These are phyloP conservation scores for Ceratocystis cacaofunesta DNA, from an alignment of 2,329 filamentous ascomycete genomes.

Conservation along the genomic window DNA sequence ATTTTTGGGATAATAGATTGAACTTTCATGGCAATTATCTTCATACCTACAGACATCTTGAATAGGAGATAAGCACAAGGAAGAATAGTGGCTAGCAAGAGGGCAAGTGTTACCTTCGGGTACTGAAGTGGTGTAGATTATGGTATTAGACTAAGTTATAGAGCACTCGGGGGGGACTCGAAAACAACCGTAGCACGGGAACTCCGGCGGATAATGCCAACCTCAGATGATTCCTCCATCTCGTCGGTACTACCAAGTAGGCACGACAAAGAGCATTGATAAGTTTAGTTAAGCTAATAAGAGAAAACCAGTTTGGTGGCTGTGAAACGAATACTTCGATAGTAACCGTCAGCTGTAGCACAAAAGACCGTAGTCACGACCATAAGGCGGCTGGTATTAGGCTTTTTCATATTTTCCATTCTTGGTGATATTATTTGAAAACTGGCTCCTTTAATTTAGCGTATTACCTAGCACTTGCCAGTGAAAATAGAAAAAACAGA, in stretches of 20 bases:
- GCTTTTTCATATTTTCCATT: too few species aligned
- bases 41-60: conserved; percentile 20
- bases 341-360: too few species aligned
- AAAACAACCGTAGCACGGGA: conserved; percentile 67
- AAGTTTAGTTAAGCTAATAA: too few species aligned
- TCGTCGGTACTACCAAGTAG: conserved; percentile 55
- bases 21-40: too few species aligned
- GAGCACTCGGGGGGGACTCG: conserved; percentile 54
- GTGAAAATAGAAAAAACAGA: too few species aligned
- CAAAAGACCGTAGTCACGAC: too few species aligned
- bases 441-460: too few species aligned
- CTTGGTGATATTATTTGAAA: too few species aligned
- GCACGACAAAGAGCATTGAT: conserved; percentile 25
- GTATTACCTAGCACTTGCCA: too few species aligned
- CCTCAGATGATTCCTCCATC: conserved; percentile 54
- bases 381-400: too few species aligned
- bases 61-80: conserved; percentile 47
- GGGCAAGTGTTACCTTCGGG: conserved; percentile 57
- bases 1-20: not conserved
- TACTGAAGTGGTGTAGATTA: conserved; percentile 59
- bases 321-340: too few species aligned
- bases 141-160: conserved; percentile 65
- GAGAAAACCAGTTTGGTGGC: too few species aligned
- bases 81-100: conserved; percentile 66
- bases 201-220: conserved; percentile 56